These are phyloP conservation scores for Prunus armeniaca DNA, from an alignment of 306 rosid genomes.

Conservation along the genomic window DNA sequence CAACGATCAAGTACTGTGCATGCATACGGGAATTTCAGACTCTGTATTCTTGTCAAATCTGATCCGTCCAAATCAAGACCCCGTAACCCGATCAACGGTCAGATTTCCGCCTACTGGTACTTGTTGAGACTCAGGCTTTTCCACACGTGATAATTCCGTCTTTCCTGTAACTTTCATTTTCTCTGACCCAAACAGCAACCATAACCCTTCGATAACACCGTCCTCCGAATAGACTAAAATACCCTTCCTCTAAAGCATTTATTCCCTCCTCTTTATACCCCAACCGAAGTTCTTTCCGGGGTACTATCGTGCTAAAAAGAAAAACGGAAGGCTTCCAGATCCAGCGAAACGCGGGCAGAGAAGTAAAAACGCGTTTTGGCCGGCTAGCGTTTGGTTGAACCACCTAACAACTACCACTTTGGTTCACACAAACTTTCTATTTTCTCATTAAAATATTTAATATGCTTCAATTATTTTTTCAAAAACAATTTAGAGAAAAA, in stretches of 20 bases:
- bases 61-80: slow-evolving; percentile 25
- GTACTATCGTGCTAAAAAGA: slow-evolving; percentile 29
- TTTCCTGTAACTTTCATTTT: slow-evolving; percentile 39
- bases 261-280: too few species aligned
- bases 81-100: slow-evolving; percentile 29
- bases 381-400: slow-evolving; percentile 93
- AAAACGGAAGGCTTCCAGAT: slow-evolving; percentile 26
- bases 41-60: background rate
- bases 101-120: slow-evolving; percentile 9
- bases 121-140: background rate
- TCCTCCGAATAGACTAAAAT: background rate
- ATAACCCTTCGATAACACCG: slow-evolving; percentile 48
- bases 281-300: background rate
- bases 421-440: slow-evolving; percentile 29
- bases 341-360: slow-evolving; percentile 29
- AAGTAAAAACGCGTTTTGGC: slow-evolving; percentile 74
- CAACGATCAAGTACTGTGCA: slow-evolving; percentile 43
- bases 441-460: slow-evolving; percentile 14
- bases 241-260: slow-evolving; percentile 18
- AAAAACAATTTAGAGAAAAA: background rate
- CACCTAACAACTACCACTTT: slow-evolving; percentile 85
- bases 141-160: slow-evolving; percentile 46
- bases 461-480: background rate
- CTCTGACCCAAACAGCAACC: slow-evolving; percentile 46
- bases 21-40: slow-evolving; percentile 21